phyloP scores from a whole-genome alignment of 805 yeast genomes.

The Brettanomyces sp. region DNA sequence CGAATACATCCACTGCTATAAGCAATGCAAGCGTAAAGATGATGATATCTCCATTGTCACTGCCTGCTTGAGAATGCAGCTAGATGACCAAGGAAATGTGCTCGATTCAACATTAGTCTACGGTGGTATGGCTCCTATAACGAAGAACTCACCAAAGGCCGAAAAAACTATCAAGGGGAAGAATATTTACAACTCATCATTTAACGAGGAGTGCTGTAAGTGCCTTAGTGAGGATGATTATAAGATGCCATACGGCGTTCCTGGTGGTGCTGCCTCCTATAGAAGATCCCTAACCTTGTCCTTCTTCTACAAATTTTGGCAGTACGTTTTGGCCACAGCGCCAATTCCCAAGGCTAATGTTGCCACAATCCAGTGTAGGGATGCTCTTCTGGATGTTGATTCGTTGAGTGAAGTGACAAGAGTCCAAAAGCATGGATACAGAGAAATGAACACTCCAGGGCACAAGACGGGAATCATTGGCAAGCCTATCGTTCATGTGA shows the following conservation, averaged over 20 bases:
- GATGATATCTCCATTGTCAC: constrained; percentile 43
- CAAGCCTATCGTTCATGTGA: constrained; percentile 32
- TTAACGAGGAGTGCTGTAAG: constrained; percentile 24
- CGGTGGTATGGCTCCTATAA: constrained; percentile 42
- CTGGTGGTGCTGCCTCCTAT: constrained; percentile 42
- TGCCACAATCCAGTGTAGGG: background rate
- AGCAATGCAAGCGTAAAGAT: constrained; percentile 40
- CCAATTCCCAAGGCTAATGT: constrained; percentile 2
- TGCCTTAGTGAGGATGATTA: constrained; percentile 23
- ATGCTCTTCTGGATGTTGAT: constrained; percentile 21
- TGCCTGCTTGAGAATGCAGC: constrained; percentile 26
- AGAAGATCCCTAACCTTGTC: constrained; percentile 35
- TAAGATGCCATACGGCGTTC: constrained; percentile 32
- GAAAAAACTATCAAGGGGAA: constrained; percentile 16
- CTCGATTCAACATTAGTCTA: constrained; percentile 28
- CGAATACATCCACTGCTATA: constrained; percentile 31
- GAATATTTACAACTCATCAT: constrained; percentile 14
- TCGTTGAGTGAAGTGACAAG: constrained; percentile 28
- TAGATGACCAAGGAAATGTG: constrained; percentile 16
- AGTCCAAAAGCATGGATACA: constrained; percentile 26
- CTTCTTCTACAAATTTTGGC: constrained; percentile 36
- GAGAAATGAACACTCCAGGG: constrained; percentile 30
- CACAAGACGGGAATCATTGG: constrained; percentile 29
- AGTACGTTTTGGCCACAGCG: constrained; percentile 19
- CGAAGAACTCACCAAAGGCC: constrained; percentile 30